Base-by-base conservation (phyloP, 306 rosid genomes). In the Vigna hirtella region DNA sequence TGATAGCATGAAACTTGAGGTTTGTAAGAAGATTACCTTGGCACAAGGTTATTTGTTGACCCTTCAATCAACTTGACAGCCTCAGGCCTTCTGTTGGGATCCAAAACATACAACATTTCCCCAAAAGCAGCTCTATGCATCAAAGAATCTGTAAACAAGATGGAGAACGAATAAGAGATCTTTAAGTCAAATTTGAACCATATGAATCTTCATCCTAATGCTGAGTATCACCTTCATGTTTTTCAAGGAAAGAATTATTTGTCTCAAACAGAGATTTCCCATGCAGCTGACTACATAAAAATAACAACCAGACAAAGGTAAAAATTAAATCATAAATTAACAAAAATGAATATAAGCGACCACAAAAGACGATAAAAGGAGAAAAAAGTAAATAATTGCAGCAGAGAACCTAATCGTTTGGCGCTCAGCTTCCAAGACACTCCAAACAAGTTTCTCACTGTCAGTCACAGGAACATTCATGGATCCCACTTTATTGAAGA, bases 61-160 rank as follows among this genome's bases (percentile, higher is more conserved):
- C 81, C 96, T 80, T 93, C 99, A 81, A 93, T 87, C 67, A 96
- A 83, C 83, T 85, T 84, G 73, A 96, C 90, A 48, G 93, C 97
- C 79, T 96, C 96, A 1, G 88, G 48, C 85, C 87, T 96, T 71
- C 74, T 88, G 79, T 61, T 82, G 74, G 96, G 89, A 76, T 93
- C 89, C 87, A 91, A 83, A 82, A 84, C 66, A 83, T 79, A 87
- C 50, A 91, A 66, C 88, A 91, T 85, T 86, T 96, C 98, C 24
- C 97, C 98, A 79, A 68, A 91, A 51, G 98, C 97, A 79, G 96
- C 94, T 87, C 97, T 91, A 67, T 93, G 98, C 97, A 88, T 87
- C 88, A 96, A 83, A 78, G 98, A 96, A 82, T 89, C 99, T 96
- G 90, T 80, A 61, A 53, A 66, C 38, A 67, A 28, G 47, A 83